phyloP scores from a whole-genome alignment of 2,329 filamentous ascomycete genomes.

The Clarireedia sp. region DNA sequence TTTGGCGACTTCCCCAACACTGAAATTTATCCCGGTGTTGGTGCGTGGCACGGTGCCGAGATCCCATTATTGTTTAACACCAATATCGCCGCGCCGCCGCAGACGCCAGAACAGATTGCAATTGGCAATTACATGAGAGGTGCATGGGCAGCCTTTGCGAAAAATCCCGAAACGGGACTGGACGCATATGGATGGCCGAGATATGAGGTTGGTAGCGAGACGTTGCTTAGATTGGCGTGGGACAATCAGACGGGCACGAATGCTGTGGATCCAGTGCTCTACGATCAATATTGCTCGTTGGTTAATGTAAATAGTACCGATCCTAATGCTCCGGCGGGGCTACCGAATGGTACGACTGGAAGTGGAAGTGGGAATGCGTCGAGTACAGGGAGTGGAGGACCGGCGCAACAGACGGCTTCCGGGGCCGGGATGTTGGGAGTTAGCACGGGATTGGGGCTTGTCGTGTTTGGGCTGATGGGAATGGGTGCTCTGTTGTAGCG shows the following conservation, averaged over 20 bases:
- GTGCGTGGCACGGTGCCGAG: conserved; percentile 31
- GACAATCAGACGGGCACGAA: conserved; percentile 11
- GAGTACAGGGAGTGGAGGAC: too few relatives aligned
- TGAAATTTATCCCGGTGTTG: conserved; percentile 25
- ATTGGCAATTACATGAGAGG: conserved; percentile 31
- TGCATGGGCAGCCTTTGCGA: conserved; percentile 35
- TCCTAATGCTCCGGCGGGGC: too few relatives aligned
- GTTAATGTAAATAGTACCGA: neutral
- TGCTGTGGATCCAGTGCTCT: neutral
- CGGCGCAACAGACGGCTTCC: too few relatives aligned
- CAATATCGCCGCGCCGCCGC: conserved; percentile 4
- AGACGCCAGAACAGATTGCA: conserved; percentile 22
- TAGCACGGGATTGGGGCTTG: too few relatives aligned
- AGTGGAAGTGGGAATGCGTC: too few relatives aligned
- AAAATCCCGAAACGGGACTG: conserved; percentile 31
- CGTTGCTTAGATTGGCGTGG: conserved; percentile 10
- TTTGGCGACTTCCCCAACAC: conserved; percentile 32
- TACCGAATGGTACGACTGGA: too few relatives aligned
- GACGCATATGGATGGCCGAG: conserved; percentile 22
- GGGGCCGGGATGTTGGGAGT: too few relatives aligned
- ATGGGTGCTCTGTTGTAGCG: too few relatives aligned
- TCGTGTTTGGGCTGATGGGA: too few relatives aligned
- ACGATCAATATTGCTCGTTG: neutral
- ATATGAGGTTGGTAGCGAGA: conserved; percentile 3
- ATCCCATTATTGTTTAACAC: conserved; percentile 29